phyloP scores from a whole-genome alignment of 306 rosid species.

The Medicago lupulina region DNA sequence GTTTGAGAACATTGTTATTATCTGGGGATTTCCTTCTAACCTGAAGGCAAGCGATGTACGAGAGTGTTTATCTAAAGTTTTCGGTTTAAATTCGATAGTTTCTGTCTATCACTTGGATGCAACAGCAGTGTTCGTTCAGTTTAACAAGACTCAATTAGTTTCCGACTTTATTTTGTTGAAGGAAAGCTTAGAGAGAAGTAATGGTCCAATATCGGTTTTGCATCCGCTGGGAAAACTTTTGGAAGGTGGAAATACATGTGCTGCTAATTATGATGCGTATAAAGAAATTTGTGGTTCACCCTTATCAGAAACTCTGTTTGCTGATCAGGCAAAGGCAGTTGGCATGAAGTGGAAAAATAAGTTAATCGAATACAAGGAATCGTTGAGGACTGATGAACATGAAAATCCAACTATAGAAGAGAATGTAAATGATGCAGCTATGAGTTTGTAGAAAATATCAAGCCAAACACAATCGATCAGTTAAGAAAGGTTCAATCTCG shows the following conservation, averaged over 20 bases:
- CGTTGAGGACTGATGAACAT: slow-evolving; percentile 34
- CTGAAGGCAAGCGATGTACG: slow-evolving; percentile 69
- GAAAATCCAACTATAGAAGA: slow-evolving; percentile 33
- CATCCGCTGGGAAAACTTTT: slow-evolving; percentile 75
- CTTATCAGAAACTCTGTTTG: slow-evolving; percentile 60
- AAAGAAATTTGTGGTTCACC: slow-evolving; percentile 74
- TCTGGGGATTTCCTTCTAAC: slow-evolving; percentile 79
- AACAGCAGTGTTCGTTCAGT: slow-evolving; percentile 77
- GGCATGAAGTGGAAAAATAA: slow-evolving; percentile 62
- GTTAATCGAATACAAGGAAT: slow-evolving; percentile 44
- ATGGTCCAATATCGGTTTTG: slow-evolving; percentile 65
- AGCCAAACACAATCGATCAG: slow-evolving; percentile 42
- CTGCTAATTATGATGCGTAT: slow-evolving; percentile 77
- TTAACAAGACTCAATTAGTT: slow-evolving; percentile 61
- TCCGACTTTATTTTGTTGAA: slow-evolving; percentile 72
- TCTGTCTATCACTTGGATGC: slow-evolving; percentile 78
- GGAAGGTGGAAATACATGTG: slow-evolving; percentile 74
- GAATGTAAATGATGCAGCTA: slow-evolving; percentile 27
- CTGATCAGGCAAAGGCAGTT: slow-evolving; percentile 80
- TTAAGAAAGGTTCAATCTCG: slow-evolving; percentile 39
- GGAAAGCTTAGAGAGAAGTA: slow-evolving; percentile 65
- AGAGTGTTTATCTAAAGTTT: slow-evolving; percentile 66
- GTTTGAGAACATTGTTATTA: slow-evolving; percentile 71
- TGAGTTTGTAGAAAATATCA: slow-evolving; percentile 25
- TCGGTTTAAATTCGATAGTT: slow-evolving; percentile 62